phyloP scores from a whole-genome alignment of 495 filamentous ascomycete genomes.

The Aspergillus kassunensis region DNA sequence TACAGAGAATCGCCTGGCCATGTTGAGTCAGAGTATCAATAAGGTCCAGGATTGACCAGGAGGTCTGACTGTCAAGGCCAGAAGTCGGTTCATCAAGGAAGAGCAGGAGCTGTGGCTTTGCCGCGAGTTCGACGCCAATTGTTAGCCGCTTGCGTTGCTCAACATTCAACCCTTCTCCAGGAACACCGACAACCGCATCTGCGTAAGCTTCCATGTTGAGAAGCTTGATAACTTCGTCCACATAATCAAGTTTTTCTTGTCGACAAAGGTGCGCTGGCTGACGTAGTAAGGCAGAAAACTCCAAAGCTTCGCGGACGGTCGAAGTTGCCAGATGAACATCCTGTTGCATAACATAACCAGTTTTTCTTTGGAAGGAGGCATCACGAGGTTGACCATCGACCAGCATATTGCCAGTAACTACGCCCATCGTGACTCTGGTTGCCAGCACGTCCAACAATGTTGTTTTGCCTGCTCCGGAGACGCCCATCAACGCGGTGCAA shows the following conservation, averaged over 20 bases:
- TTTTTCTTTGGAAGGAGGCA: conserved; percentile 80
- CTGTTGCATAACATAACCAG: conserved; percentile 90
- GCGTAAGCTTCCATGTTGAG: conserved; percentile 47
- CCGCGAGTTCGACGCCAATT: conserved; percentile 90
- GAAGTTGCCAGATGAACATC: conserved; percentile 79
- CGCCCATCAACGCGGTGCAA: conserved; percentile 62
- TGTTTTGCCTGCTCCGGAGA: conserved; percentile 62
- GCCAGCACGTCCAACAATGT: conserved; percentile 62
- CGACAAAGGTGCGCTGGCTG: conserved; percentile 56
- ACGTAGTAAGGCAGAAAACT: conserved; percentile 78
- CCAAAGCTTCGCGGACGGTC: conserved; percentile 79
- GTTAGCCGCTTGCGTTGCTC: conserved; percentile 90
- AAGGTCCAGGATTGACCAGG: conserved; percentile 82
- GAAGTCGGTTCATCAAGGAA: conserved; percentile 92
- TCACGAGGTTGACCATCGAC: conserved; percentile 57
- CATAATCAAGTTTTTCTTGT: conserved; percentile 46
- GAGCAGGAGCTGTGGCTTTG: conserved; percentile 81
- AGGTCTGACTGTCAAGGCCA: conserved; percentile 82
- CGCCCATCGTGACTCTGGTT: conserved; percentile 47
- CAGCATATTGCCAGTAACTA: conserved; percentile 51
- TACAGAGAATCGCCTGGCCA: conserved; percentile 89
- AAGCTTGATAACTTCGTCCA: conserved; percentile 50
- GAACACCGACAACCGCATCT: conserved; percentile 40
- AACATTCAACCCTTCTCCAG: conserved; percentile 70
- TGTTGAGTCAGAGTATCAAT: conserved; percentile 81